Evolutionary conservation across 108 stramenopile species (phyloP).

Genomic region (Nitzschia sp.): DNA sequence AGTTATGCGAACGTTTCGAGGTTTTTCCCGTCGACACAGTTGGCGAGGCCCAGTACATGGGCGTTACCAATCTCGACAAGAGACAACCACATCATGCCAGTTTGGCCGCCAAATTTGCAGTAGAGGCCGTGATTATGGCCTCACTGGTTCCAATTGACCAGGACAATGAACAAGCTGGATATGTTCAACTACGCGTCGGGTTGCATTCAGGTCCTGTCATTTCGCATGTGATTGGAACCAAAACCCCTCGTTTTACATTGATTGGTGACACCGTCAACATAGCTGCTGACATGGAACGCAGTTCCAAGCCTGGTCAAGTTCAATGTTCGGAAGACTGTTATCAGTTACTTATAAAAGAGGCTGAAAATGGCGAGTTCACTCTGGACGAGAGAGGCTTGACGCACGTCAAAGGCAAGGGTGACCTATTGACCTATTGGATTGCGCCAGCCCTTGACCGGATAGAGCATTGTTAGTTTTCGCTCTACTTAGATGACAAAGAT

Average conservation of each 20-base stretch:
- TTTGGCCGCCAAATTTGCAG: constrained; percentile 63
- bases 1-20: constrained; percentile 30
- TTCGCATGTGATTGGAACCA: constrained; percentile 50
- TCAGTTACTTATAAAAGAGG: constrained; percentile 25
- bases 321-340: constrained; percentile 48
- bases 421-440: constrained; percentile 13
- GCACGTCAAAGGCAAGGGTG: constrained; percentile 46
- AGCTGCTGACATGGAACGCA: constrained; percentile 54
- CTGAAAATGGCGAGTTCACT: constrained; percentile 29
- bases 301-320: constrained; percentile 32
- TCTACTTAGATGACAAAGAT: no score
- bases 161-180: constrained; percentile 34
- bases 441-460: no score
- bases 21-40: constrained; percentile 55
- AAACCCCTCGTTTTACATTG: constrained; percentile 50
- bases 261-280: constrained; percentile 59
- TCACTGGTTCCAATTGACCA: constrained; percentile 32
- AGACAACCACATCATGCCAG: constrained; percentile 51
- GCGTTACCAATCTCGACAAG: constrained; percentile 55
- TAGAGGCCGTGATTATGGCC: constrained; percentile 52
- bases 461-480: no score
- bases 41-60: constrained; percentile 60
- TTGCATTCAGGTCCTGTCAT: constrained; percentile 58
- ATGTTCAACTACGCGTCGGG: constrained; percentile 59
- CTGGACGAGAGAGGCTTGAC: constrained; percentile 40